Base-by-base conservation (phyloP, 176 grass and related monocot species). In the Thinopyrum elongatum region DNA sequence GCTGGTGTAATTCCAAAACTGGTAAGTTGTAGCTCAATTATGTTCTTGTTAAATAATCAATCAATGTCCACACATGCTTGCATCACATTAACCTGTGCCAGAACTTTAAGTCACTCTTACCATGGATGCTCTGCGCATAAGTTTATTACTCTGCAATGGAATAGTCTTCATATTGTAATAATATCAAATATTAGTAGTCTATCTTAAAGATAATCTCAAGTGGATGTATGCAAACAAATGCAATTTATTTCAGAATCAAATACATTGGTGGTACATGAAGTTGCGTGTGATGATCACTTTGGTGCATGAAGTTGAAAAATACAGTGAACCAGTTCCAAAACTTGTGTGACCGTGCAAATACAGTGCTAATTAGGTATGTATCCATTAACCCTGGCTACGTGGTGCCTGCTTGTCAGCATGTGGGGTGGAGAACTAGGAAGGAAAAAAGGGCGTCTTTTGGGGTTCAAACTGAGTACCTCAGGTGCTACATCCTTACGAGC, bases 1-100 rank as follows among this genome's bases (percentile, higher is more conserved):
- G 90, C 58, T 66, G 93, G 88, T 21, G 55, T 88, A 25, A 90
- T 95, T 80, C 93, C 88, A 72, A 95, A 92, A 77, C 29, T 95
- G 93, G 92, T 94, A 81, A 89, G 57, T 66, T 85, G 23, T 29
- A 38, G 6, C 9, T 65, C 30, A 26, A 27, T 77, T 55, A 10
- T 65, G 16, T 60, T 46, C n/a, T 14, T 35, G 23, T 69, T 78
- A 21, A 66, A 85, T 29, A 29, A 38, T 14, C 30, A 68, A 69
- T 39, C 57, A 27, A 22, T 36, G 35, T 74, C 38, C 3, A 47
- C 39, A 36, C 73, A 67, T 67, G 42, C 39, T 36, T 85, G 16
- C 27, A 68, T 41, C 2, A 2, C 66, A 46, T 69, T 13, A 68
- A 77, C 44, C 47, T 66, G 14, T 85, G 77, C 30, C 55, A 35